phyloP scores from a whole-genome alignment of 2,329 filamentous ascomycete genomes.

The Alternaria gansuensis region DNA sequence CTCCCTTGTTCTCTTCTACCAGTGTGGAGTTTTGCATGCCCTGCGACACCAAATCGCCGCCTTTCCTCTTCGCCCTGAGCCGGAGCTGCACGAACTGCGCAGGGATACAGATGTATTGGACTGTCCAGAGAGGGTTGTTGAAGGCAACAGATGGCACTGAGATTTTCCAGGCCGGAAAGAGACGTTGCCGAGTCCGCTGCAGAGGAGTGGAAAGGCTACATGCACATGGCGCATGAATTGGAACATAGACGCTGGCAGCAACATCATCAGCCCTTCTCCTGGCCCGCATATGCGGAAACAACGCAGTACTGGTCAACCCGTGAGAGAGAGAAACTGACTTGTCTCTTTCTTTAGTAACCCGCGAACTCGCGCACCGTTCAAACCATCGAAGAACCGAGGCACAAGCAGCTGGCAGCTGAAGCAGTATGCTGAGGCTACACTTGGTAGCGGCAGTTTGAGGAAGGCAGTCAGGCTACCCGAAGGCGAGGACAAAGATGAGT shows the following conservation, averaged over 20 bases:
- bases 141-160: background rate
- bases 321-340: slow-evolving; percentile 46
- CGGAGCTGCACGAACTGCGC: background rate
- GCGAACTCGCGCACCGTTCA: slow-evolving; percentile 89
- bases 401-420: slow-evolving; percentile 92
- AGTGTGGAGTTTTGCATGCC: background rate
- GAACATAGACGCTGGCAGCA: background rate
- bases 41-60: background rate
- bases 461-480: slow-evolving; percentile 98
- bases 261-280: background rate
- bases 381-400: slow-evolving; percentile 86
- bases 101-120: background rate
- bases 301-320: slow-evolving; percentile 12
- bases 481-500: slow-evolving; percentile 97
- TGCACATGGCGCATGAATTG: too few species aligned
- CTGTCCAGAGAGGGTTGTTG: background rate
- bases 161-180: too few species aligned
- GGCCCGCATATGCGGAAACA: background rate
- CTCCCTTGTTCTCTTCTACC: slow-evolving; percentile 11
- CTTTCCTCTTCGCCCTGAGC: background rate
- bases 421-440: slow-evolving; percentile 96
- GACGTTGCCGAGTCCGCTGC: too few species aligned
- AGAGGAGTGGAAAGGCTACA: too few species aligned
- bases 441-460: slow-evolving; percentile 91
- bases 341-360: slow-evolving; percentile 71